A percentile compares a stretch with the other conserved stretches of the same genome.
phyloP scores from a whole-genome alignment of 352 stramenopile species.

The Aphanomyces invadans region DNA sequence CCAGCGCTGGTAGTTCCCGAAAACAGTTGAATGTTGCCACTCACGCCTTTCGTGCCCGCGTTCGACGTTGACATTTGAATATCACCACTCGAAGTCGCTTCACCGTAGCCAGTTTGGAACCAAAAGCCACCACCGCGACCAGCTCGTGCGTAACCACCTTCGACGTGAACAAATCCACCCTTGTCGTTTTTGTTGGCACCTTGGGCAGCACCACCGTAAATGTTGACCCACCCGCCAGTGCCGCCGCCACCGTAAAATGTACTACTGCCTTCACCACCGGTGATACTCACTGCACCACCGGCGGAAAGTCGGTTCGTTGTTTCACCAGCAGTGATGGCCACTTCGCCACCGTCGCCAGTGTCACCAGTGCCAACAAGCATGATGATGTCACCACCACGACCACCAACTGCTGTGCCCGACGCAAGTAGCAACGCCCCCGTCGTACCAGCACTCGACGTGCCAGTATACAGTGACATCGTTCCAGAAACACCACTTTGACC shows the following conservation, averaged over 20 bases:
- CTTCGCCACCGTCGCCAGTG: constrained; percentile 49
- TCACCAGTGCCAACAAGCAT: constrained; percentile 45
- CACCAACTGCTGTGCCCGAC: constrained; percentile 46
- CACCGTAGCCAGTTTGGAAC: constrained; percentile 42
- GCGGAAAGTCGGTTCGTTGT: constrained; percentile 33
- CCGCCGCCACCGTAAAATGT: constrained; percentile 67
- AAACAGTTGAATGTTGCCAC: constrained; percentile 36
- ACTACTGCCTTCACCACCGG: constrained; percentile 58
- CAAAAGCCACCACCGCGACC: constrained; percentile 50
- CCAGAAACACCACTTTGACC: constrained; percentile 51
- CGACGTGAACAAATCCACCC: constrained; percentile 63
- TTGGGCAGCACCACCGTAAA: constrained; percentile 76
- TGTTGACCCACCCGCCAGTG: constrained; percentile 74
- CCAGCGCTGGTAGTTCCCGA: background rate
- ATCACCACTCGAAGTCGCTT: constrained; percentile 44
- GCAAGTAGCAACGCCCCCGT: constrained; percentile 49
- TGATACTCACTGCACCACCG: constrained; percentile 49
- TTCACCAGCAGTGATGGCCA: constrained; percentile 60
- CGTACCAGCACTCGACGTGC: constrained; percentile 41
- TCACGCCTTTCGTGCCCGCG: constrained; percentile 49
- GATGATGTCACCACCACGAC: constrained; percentile 50
- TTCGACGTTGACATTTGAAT: constrained; percentile 46
- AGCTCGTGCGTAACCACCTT: constrained; percentile 56
- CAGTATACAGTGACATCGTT: constrained; percentile 46
- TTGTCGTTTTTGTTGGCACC: constrained; percentile 48